These are phyloP conservation scores for Phytophthora pistaciae DNA, from an alignment of 352 stramenopile genomes.

Conservation along the genomic window DNA sequence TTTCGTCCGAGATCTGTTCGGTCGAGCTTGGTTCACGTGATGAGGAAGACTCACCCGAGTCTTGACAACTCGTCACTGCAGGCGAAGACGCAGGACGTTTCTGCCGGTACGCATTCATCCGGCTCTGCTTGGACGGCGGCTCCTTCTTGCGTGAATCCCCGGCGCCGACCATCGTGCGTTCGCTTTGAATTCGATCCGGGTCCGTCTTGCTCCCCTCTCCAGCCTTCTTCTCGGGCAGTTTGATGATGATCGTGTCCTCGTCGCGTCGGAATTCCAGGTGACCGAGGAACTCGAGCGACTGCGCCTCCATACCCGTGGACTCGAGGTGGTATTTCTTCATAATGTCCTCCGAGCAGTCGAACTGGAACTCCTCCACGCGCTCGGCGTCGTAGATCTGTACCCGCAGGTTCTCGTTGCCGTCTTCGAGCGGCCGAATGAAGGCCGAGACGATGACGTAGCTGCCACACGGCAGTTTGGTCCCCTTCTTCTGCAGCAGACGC, in stretches of 20 bases:
- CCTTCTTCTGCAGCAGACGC: conserved; percentile 66
- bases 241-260: conserved; percentile 74
- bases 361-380: conserved; percentile 80
- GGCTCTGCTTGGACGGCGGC: background rate
- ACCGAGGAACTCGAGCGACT: conserved; percentile 53
- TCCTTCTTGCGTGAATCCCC: conserved; percentile 17
- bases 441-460: conserved; percentile 76
- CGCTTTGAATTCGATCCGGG: conserved; percentile 25
- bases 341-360: conserved; percentile 77
- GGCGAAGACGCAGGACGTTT: conserved; percentile 28
- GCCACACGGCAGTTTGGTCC: conserved; percentile 59
- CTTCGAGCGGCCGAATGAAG: conserved; percentile 73
- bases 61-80: background rate
- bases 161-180: conserved; percentile 27
- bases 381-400: conserved; percentile 81
- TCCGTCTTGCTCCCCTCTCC: conserved; percentile 1
- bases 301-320: conserved; percentile 44
- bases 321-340: conserved; percentile 60
- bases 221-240: conserved; percentile 61
- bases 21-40: conserved; percentile 3
- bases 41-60: background rate
- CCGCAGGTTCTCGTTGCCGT: conserved; percentile 76
- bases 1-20: background rate
- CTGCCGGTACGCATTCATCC: conserved; percentile 12
- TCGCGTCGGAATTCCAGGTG: conserved; percentile 72